A percentile compares a stretch with the other conserved stretches of the same genome.
Conservation (phyloP, 768 basidiomycete genomes). For the Suillus sp. region DNA sequence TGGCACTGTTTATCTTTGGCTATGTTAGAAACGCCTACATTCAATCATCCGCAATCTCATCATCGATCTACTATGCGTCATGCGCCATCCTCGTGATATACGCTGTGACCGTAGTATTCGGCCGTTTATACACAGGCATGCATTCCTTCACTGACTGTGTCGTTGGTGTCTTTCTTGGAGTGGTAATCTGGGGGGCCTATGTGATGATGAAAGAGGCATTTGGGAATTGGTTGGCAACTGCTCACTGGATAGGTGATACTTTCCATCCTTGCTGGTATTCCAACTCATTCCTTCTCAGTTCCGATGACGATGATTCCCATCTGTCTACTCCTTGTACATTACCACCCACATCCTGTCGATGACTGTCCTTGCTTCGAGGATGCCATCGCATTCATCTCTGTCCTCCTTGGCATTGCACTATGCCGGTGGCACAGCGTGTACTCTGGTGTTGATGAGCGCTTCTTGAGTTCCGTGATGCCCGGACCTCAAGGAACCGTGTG, state of each 20-base stretch:
- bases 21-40: constrained; percentile 55
- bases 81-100: constrained; percentile 56
- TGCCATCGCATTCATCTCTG: constrained; percentile 90
- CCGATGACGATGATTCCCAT: constrained; percentile 61
- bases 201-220: constrained; percentile 37
- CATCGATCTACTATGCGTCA: constrained; percentile 43
- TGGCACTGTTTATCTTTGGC: constrained; percentile 78
- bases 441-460: constrained; percentile 40
- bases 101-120: constrained; percentile 71
- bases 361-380: constrained; percentile 99
- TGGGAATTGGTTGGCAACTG: constrained; percentile 43
- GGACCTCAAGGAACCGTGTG: constrained; percentile 50
- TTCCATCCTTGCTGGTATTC: constrained; percentile 19
- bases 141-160: constrained; percentile 80
- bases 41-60: constrained; percentile 44
- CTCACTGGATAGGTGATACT: constrained; percentile 38
- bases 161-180: constrained; percentile 65
- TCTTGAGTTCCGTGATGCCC: constrained; percentile 49
- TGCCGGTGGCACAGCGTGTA: constrained; percentile 63
- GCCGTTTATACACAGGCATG: constrained; percentile 86
- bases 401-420: constrained; percentile 72
- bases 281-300: constrained; percentile 38
- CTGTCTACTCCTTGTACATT: constrained; percentile 77
- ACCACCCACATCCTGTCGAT: constrained; percentile 93
- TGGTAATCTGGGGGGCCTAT: constrained; percentile 58